These are phyloP conservation scores for Colletotrichum falcatum DNA, from an alignment of 2,329 filamentous ascomycete genomes.

Conservation along the genomic window DNA sequence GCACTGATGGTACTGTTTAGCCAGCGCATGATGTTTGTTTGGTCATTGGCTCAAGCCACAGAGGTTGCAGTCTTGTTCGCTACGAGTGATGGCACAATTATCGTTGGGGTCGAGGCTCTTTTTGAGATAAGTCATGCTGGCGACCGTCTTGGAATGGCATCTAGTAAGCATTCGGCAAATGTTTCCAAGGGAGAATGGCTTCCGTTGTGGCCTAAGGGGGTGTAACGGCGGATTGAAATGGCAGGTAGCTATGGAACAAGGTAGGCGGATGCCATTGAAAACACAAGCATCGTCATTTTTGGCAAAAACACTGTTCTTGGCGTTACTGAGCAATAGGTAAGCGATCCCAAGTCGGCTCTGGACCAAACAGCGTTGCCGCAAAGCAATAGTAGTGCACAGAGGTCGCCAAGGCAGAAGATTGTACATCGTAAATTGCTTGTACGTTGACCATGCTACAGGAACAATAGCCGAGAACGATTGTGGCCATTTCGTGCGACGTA, in stretches of 20 bases:
- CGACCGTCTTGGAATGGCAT: too few relatives aligned
- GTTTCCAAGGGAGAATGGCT: neutral
- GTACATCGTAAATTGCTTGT: neutral
- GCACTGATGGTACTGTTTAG: constrained; percentile 9
- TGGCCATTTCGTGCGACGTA: neutral
- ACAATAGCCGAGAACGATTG: neutral
- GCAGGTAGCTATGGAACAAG: neutral
- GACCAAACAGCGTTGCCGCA: neutral
- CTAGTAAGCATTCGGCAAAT: neutral
- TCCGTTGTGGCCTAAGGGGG: constrained; percentile 7
- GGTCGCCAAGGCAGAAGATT: constrained; percentile 37
- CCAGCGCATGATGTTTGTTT: constrained; percentile 36
- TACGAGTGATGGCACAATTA: neutral
- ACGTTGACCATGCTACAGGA: neutral
- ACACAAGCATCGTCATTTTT: neutral
- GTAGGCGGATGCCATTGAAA: constrained; percentile 8
- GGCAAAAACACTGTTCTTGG: neutral
- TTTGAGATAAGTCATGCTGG: neutral
- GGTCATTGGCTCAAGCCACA: neutral
- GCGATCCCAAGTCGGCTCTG: neutral
- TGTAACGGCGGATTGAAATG: neutral
- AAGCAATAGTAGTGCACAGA: neutral
- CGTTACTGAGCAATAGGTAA: neutral
- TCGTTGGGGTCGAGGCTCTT: neutral
- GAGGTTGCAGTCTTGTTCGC: too few relatives aligned